Conservation (phyloP, 2,329 filamentous ascomycete species). For the Malbranchea cinnamomea region DNA sequence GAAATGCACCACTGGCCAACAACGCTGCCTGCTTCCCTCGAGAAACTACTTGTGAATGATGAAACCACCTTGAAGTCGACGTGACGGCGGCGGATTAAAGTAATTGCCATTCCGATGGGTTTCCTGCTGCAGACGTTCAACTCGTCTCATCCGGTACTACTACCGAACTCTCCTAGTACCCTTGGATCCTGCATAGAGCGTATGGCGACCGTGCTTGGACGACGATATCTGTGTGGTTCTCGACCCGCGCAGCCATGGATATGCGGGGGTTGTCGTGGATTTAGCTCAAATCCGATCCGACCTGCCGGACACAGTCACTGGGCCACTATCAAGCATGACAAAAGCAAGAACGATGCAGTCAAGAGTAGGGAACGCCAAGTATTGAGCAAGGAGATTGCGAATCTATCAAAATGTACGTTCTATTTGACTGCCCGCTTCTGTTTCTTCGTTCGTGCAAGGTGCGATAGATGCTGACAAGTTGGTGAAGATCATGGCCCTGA, state of each 20-base stretch:
- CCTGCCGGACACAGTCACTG: conserved; percentile 75
- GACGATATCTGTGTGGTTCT: conserved; percentile 1
- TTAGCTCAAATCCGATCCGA: conserved; percentile 31
- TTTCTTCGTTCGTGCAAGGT: conserved; percentile 1
- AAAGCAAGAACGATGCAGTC: conserved; percentile 62
- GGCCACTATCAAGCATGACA: conserved; percentile 93
- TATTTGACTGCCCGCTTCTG: not conserved
- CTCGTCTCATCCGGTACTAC: no score
- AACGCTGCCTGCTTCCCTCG: no score
- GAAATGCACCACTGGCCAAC: not conserved
- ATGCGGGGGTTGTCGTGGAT: conserved; percentile 26
- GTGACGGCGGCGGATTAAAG: no score
- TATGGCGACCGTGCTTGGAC: conserved; percentile 8
- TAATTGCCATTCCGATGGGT: no score
- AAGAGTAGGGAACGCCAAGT: conserved; percentile 57
- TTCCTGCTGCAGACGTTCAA: no score
- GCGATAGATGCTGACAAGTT: not conserved
- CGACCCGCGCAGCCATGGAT: conserved; percentile 7
- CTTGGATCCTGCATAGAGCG: no score
- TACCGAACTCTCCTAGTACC: no score
- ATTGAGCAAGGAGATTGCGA: conserved; percentile 57
- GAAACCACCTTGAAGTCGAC: no score
- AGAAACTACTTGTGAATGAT: no score
- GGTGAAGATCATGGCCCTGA: conserved; percentile 58
- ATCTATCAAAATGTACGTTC: conserved; percentile 55